Conservation (phyloP, 2,329 filamentous ascomycete species). For the Alternaria dauci region DNA sequence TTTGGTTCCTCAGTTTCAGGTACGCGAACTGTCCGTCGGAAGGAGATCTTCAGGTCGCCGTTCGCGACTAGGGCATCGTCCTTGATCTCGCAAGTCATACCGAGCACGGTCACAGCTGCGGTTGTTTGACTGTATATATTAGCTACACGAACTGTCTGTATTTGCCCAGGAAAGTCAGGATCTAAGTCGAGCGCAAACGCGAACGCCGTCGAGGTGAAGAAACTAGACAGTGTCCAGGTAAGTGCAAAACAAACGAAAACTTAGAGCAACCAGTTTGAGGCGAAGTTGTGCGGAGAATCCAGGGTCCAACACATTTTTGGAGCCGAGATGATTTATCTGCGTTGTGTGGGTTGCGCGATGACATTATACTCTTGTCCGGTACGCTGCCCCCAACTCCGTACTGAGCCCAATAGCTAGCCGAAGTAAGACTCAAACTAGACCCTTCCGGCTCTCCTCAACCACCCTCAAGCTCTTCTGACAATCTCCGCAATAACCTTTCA, state of each 20-base stretch:
- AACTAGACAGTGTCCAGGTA: neutral
- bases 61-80: slow-evolving; percentile 12
- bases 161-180: neutral
- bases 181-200: neutral
- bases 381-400: neutral
- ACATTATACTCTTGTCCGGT: neutral
- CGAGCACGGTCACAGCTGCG: neutral
- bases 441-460: slow-evolving; percentile 16
- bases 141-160: neutral
- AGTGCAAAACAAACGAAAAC: neutral
- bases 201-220: neutral
- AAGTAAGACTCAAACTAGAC: slow-evolving; percentile 17
- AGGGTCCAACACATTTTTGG: neutral
- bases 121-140: neutral
- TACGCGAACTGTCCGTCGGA: slow-evolving; percentile 28
- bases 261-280: neutral
- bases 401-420: neutral
- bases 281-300: neutral
- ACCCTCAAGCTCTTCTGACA: slow-evolving; percentile 56
- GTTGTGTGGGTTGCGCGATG: neutral
- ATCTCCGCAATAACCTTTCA: slow-evolving; percentile 69
- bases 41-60: slow-evolving; percentile 23
- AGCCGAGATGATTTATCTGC: neutral
- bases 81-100: neutral
- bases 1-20: slow-evolving; percentile 43